phyloP scores from a whole-genome alignment of 1,139 yeast species.

The Magnusiomyces tetraspermus region DNA sequence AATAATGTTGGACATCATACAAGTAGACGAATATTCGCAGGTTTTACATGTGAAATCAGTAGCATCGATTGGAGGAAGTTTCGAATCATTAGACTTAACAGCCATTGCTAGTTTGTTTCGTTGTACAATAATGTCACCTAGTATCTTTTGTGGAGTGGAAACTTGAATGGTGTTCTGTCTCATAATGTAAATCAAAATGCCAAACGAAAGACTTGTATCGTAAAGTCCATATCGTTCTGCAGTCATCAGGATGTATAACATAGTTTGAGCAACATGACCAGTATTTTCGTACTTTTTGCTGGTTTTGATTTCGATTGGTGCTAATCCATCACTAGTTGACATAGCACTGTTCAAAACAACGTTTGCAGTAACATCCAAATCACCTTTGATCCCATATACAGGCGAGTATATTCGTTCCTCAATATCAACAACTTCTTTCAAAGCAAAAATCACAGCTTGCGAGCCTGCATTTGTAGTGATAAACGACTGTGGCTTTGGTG shows the following conservation, averaged over 20 bases:
- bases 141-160: constrained; percentile 36
- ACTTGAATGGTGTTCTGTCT: constrained; percentile 44
- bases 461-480: constrained; percentile 23
- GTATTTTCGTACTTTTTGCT: constrained; percentile 48
- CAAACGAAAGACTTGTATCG: constrained; percentile 43
- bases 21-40: constrained; percentile 52
- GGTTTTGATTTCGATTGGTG: constrained; percentile 86
- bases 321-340: constrained; percentile 30
- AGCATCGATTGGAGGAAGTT: constrained; percentile 51
- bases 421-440: constrained; percentile 61
- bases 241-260: constrained; percentile 70
- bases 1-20: constrained; percentile 61
- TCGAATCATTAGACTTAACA: constrained; percentile 35
- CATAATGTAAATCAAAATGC: constrained; percentile 67
- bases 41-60: constrained; percentile 52
- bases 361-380: constrained; percentile 78
- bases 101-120: constrained; percentile 62
- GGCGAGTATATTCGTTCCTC: constrained; percentile 95
- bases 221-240: constrained; percentile 63
- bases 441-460: constrained; percentile 30
- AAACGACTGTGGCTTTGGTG: constrained; percentile 21
- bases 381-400: constrained; percentile 81
- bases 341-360: constrained; percentile 35
- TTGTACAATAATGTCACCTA: constrained; percentile 55
- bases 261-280: constrained; percentile 78